Evolutionary conservation across 805 yeast species (phyloP), one percentile per base, ranked within the genome.

Genomic region (Nakazawaea holstii): DNA sequence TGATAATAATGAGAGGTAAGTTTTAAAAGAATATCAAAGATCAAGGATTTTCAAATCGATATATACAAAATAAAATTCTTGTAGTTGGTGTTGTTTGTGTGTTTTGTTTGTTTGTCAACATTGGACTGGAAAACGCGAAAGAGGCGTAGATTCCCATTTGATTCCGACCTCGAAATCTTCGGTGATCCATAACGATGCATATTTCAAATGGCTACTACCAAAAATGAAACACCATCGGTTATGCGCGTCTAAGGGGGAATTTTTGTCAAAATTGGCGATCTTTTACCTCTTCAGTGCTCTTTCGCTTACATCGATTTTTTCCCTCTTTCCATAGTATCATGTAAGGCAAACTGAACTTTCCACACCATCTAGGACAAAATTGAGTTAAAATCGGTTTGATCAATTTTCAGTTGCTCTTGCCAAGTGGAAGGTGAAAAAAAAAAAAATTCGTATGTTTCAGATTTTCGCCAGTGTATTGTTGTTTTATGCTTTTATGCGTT

Each of bases 211-310:
- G 38, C 10, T 3, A 6, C 32, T 30, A 9, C 10, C 4, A 30
- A 44, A 36, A 46, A 41, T 39, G 15, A 40, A 35, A 35, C 32
- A 30, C 33, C 42, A 36, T 30, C 38, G 48, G 43, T 38, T 38
- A 39, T 38, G 39, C 39, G 36, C 39, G 38, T 33, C 17, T 20
- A 38, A 33, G 39, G 42, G 39, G 37, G 41, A 29, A 15, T 13
- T n/a, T 33, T 33, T 6, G 4, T 20, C 24, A 20, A 20, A 20
- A 20, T 3, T 20, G 24, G 24, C 24, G 24, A 20, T 20, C 41
- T n/a, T 31, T 31, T n/a, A 31, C 35, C 35, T 11, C 35, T n/a
- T 31, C 35, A 31, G 13, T n/a, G 3, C 13, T 31, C 4, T 6
- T 31, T 31, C 35, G 35, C 3, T 20, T 20, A 20, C 24, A 20